These are phyloP conservation scores for Oldenlandia corymbosa DNA, from an alignment of 257 asterid species.

Conservation along the genomic window DNA sequence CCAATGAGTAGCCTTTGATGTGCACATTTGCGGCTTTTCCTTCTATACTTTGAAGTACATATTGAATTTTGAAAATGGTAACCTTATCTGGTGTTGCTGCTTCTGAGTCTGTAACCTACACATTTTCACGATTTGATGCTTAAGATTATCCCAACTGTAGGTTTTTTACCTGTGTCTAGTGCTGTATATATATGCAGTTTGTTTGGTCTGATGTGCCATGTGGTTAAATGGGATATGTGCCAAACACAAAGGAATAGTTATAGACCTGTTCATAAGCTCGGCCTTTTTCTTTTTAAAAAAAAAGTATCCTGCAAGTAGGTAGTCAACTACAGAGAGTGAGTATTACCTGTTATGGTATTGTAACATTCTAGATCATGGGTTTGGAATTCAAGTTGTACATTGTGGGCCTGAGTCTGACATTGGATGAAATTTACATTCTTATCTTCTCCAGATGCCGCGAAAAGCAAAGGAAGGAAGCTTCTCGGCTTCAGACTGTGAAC, in stretches of 20 bases:
- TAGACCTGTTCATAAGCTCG: too few species aligned
- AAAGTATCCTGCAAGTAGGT: too few species aligned
- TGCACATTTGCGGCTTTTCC: too few species aligned
- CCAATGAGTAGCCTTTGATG: too few species aligned
- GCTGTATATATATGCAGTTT: neutral
- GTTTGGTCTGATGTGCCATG: neutral
- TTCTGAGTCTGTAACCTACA: neutral
- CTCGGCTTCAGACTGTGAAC: conserved; percentile 77
- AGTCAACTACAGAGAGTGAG: too few species aligned
- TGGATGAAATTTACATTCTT: neutral
- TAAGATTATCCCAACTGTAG: too few species aligned
- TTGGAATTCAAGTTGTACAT: neutral
- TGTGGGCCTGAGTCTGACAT: too few species aligned
- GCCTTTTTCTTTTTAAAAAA: too few species aligned
- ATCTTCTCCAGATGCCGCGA: conserved; percentile 67
- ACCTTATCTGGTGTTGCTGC: neutral
- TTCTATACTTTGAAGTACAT: too few species aligned
- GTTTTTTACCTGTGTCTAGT: too few species aligned
- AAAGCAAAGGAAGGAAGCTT: conserved; percentile 84
- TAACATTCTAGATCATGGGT: neutral
- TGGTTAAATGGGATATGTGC: neutral
- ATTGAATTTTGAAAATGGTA: too few species aligned
- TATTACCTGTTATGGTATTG: too few species aligned
- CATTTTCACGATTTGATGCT: neutral
- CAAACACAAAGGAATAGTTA: neutral